Base-by-base conservation (phyloP, 345 rosid species). In the Salix arbutifolia region DNA sequence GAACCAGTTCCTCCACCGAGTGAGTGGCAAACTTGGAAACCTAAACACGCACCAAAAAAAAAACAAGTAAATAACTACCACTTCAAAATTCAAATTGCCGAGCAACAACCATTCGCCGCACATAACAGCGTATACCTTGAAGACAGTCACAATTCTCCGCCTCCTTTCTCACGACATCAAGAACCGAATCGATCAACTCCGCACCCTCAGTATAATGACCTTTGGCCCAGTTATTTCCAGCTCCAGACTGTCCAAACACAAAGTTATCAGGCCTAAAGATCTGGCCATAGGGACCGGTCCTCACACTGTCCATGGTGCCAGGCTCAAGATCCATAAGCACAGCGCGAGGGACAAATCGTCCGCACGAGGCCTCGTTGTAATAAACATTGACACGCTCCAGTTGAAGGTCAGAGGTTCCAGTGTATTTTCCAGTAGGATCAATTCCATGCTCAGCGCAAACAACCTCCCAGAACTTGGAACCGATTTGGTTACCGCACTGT, bases 311-410 rank as follows among this genome's bases (percentile, higher is more conserved):
- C 82, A 79, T 79, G 50, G 82, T 79, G 46, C 82, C 82, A 61
- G 82, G 82, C 70, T 79, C 82, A 18, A 79, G 76, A 69, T 79
- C 82, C 82, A 79, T 79, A 33, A 79, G 82, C 67, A 79, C 77
- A 18, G 82, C 82, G 5, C 82, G 77, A 35, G 82, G 82, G 12
- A 79, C 82, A 62, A 73, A 79, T 2, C 77, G 62, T 3, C 82
- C 82, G 16, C 82, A 79, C 0, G 82, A 79, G 4, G 82, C 77
- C 66, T 79, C 82, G 8, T 74, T 79, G 70, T 73, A 79, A 40
- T 79, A 79, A 25, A 79, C 82, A 61, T 79, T 79, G 7, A 79
- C 82, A 5, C 82, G 74, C 77, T 74, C 77, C 70, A 79, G 58
- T 21, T 79, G 82, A 73, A 79, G 64, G 48, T 79, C 82, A 7